Evolutionary conservation across 176 grass and related monocot species (phyloP).

Genomic region (Zea mays): DNA sequence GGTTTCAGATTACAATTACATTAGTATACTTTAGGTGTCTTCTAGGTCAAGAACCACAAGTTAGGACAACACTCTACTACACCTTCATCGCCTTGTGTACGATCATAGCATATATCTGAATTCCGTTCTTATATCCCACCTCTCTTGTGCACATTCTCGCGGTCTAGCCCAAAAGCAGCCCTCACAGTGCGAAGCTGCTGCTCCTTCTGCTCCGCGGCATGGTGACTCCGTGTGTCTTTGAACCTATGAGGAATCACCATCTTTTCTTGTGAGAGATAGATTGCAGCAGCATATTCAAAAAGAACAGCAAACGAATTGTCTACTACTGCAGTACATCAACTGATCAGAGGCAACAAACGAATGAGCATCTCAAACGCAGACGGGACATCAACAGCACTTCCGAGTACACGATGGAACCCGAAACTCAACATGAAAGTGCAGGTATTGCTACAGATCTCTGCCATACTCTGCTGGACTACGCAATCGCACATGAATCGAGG

Average conservation of each 20-base stretch:
- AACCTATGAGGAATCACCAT: constrained; percentile 44
- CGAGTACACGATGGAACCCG: not conserved
- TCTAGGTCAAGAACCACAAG: not conserved
- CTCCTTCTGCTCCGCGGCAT: constrained; percentile 62
- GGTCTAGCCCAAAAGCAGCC: constrained; percentile 60
- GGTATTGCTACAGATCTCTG: not conserved
- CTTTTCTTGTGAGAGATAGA: constrained; percentile 5
- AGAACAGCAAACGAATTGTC: not conserved
- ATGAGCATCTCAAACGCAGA: not conserved
- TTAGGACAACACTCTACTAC: not conserved
- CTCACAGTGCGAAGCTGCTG: constrained; percentile 71
- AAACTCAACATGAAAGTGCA: not conserved
- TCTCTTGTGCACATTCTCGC: constrained; percentile 29
- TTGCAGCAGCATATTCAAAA: not conserved
- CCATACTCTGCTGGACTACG: not conserved
- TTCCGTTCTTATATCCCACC: constrained; percentile 42
- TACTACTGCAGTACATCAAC: not conserved
- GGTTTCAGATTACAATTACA: not conserved
- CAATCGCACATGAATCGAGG: not conserved
- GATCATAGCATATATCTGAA: constrained; percentile 16
- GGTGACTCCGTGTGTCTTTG: constrained; percentile 60
- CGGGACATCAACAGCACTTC: not conserved
- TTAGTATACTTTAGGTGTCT: not conserved
- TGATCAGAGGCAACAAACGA: not conserved
- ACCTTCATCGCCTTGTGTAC: not conserved